phyloP scores from a whole-genome alignment of 139 green algal genomes.

The Spirogloea muscicola region DNA sequence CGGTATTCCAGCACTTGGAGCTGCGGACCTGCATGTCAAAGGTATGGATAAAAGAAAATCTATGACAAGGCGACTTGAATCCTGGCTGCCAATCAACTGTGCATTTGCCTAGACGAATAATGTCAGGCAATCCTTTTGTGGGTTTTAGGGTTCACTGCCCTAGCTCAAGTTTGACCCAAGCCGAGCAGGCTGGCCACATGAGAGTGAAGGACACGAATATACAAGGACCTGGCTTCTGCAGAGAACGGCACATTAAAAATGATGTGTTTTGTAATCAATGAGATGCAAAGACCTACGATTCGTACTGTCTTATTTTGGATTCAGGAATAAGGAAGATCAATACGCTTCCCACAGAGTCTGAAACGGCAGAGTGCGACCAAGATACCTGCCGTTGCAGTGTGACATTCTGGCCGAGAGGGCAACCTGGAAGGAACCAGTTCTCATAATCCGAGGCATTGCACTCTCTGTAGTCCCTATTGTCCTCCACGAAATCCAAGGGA shows the following conservation, averaged over 20 bases:
- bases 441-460: constrained; percentile 50
- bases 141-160: background rate
- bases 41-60: background rate
- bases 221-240: too few relatives aligned
- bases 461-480: constrained; percentile 11
- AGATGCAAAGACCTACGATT: too few relatives aligned
- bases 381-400: constrained; percentile 47
- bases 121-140: too few relatives aligned
- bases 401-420: constrained; percentile 47
- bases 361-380: constrained; percentile 46
- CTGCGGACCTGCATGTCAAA: background rate
- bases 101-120: too few relatives aligned
- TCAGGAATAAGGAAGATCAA: background rate
- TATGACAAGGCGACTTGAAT: background rate
- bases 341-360: background rate
- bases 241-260: too few relatives aligned
- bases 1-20: constrained; percentile 36
- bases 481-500: constrained; percentile 16
- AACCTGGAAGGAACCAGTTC: constrained; percentile 30
- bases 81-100: too few relatives aligned
- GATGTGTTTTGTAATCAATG: too few relatives aligned
- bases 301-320: too few relatives aligned
- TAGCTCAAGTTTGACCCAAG: background rate
- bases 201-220: background rate
- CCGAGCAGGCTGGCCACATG: too few relatives aligned